phyloP scores from a whole-genome alignment of 305 asterid species.

The Plantago coronopus region DNA sequence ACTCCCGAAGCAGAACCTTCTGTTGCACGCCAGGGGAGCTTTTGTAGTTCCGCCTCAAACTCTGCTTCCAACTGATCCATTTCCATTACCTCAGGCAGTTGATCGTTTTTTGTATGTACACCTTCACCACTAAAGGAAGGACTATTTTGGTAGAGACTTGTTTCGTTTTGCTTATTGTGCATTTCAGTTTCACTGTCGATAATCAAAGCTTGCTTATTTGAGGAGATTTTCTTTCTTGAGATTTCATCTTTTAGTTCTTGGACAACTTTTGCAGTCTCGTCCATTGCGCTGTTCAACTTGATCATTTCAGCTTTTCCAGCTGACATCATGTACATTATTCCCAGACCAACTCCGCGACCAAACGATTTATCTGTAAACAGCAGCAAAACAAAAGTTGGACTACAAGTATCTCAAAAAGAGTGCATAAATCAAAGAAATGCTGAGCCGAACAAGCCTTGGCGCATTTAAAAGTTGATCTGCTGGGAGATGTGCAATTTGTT shows the following conservation, averaged over 20 bases:
- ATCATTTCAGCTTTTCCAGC: slow-evolving; percentile 66
- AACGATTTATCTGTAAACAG: slow-evolving; percentile 49
- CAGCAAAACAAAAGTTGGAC: not conserved
- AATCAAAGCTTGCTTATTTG: slow-evolving; percentile 16
- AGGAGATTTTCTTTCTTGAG: slow-evolving; percentile 36
- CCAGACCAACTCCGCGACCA: slow-evolving; percentile 72
- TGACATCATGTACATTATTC: slow-evolving; percentile 79
- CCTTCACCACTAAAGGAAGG: slow-evolving; percentile 29
- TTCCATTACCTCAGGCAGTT: slow-evolving; percentile 53
- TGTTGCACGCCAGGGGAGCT: slow-evolving; percentile 51
- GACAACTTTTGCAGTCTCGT: slow-evolving; percentile 57
- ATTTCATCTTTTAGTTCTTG: slow-evolving; percentile 64
- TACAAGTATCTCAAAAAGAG: too few species aligned
- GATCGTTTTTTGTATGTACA: slow-evolving; percentile 42
- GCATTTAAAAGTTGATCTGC: not conserved
- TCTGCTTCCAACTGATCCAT: slow-evolving; percentile 79
- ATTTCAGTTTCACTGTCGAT: slow-evolving; percentile 23
- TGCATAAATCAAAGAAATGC: not conserved
- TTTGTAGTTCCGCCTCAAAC: slow-evolving; percentile 60
- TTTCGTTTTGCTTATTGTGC: slow-evolving; percentile 10
- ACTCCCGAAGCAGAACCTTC: slow-evolving; percentile 43
- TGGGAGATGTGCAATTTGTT: too few species aligned
- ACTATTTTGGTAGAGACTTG: slow-evolving; percentile 13
- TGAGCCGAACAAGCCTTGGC: not conserved
- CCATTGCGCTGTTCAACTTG: slow-evolving; percentile 51